A percentile compares a stretch with the other conserved stretches of the same genome.
phyloP scores from a whole-genome alignment of 2,329 filamentous ascomycete genomes.

The Cladosporium austrohemisphaericum region DNA sequence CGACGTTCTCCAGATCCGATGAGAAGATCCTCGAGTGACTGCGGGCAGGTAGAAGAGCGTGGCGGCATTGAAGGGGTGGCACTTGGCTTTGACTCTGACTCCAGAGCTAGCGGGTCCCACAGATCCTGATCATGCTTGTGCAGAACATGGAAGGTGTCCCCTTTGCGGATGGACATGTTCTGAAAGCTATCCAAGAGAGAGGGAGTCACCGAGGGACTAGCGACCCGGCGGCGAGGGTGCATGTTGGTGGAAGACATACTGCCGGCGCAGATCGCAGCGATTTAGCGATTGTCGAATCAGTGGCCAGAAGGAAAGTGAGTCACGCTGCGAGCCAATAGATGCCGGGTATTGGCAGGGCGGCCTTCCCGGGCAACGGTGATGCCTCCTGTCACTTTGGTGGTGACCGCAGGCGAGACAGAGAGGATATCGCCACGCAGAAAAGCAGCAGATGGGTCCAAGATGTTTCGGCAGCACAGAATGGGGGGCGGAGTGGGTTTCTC shows the following conservation, averaged over 20 bases:
- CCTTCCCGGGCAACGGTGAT: constrained; percentile 1
- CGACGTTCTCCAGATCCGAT: constrained; percentile 44
- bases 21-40: constrained; percentile 47
- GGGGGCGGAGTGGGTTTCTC: background rate
- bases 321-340: constrained; percentile 10
- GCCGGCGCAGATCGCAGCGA: background rate
- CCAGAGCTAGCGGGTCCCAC: constrained; percentile 34
- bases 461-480: background rate
- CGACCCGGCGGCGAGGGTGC: constrained; percentile 46
- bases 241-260: constrained; percentile 26
- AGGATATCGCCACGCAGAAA: background rate
- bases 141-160: constrained; percentile 47
- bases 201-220: constrained; percentile 35
- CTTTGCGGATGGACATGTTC: constrained; percentile 46
- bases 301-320: constrained; percentile 4
- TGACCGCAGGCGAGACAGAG: background rate
- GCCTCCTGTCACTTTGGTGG: background rate
- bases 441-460: background rate
- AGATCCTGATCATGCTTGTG: constrained; percentile 40
- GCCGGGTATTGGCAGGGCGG: constrained; percentile 8
- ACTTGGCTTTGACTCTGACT: constrained; percentile 19
- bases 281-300: constrained; percentile 11
- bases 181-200: constrained; percentile 36
- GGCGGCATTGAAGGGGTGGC: constrained; percentile 39
- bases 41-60: constrained; percentile 47